Conservation (phyloP, 176 grass and related monocot genomes). For the Juncus inflexus region DNA sequence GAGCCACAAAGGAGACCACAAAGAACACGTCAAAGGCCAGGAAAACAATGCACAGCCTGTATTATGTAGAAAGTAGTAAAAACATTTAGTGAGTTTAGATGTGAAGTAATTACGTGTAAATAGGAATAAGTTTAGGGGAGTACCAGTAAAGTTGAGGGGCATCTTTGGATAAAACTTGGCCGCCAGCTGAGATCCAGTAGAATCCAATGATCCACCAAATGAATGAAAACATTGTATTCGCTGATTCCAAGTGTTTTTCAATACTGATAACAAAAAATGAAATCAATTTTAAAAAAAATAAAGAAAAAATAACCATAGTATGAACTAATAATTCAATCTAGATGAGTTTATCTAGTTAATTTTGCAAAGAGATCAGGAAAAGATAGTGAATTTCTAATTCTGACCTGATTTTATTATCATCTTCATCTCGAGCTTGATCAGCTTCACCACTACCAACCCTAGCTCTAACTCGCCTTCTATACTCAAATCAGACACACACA, state of each 20-base stretch:
- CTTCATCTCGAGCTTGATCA: constrained; percentile 29
- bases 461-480: constrained; percentile 28
- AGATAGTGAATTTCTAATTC: constrained; percentile 4
- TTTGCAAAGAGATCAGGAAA: no score
- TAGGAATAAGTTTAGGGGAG: constrained; percentile 4
- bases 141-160: constrained; percentile 99
- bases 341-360: neutral
- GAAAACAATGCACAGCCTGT: constrained; percentile 93
- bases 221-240: constrained; percentile 98
- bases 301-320: constrained; percentile 16
- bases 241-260: constrained; percentile 86
- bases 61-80: neutral
- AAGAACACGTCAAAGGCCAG: constrained; percentile 99
- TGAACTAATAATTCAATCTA: neutral
- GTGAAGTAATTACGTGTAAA: neutral
- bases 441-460: neutral
- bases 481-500: constrained; percentile 60
- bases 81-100: constrained; percentile 30
- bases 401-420: constrained; percentile 55
- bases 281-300: no score
- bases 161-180: constrained; percentile 54
- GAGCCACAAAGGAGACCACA: constrained; percentile 87
- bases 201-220: constrained; percentile 98
- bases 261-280: no score
- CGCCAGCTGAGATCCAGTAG: constrained; percentile 91